Evolutionary conservation across 257 asterid genomes (phyloP).

Genomic region (Anisodus tanguticus): DNA sequence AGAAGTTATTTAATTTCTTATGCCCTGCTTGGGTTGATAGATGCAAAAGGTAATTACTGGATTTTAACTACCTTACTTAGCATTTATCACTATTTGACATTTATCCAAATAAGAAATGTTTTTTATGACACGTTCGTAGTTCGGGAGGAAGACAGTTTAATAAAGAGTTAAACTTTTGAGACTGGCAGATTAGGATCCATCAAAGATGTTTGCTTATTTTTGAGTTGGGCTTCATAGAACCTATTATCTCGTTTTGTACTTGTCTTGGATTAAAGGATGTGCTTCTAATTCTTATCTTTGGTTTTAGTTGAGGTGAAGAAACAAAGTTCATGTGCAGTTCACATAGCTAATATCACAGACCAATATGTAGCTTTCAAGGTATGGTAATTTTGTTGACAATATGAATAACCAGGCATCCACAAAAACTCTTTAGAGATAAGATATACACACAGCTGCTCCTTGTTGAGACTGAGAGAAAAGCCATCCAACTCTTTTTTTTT

Average conservation of each 20-base stretch:
- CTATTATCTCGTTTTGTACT: not conserved
- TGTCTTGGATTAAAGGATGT: slow-evolving; percentile 15
- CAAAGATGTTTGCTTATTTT: not conserved
- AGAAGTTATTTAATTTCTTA: not conserved
- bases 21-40: not conserved
- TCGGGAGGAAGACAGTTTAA: not conserved
- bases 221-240: slow-evolving; percentile 15
- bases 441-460: not conserved
- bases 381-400: slow-evolving; percentile 33
- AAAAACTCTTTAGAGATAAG: not conserved
- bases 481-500: slow-evolving; percentile 11
- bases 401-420: not conserved
- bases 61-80: not conserved
- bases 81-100: slow-evolving; percentile 13
- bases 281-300: slow-evolving; percentile 36
- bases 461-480: not conserved
- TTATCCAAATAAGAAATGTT: slow-evolving; percentile 8
- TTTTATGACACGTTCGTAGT: not conserved
- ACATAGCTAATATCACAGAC: slow-evolving; percentile 70
- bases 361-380: slow-evolving; percentile 93
- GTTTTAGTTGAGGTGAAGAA: slow-evolving; percentile 83
- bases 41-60: not conserved
- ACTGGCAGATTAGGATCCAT: not conserved
- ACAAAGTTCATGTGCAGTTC: slow-evolving; percentile 69
- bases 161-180: not conserved